Conservation (phyloP, 2,329 filamentous ascomycete genomes). For the Trichothecium sympodiale region DNA sequence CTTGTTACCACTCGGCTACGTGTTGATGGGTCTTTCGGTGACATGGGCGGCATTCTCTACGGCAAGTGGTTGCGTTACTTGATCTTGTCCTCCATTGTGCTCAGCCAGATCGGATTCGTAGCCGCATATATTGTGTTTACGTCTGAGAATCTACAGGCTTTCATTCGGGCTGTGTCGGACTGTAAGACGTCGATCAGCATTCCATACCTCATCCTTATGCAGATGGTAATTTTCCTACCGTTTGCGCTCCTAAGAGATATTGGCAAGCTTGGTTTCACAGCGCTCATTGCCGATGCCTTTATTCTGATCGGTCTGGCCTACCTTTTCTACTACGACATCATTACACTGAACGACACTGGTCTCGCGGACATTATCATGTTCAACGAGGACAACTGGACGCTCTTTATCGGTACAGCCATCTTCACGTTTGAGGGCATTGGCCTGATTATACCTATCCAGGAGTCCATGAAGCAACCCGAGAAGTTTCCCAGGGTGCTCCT, state of each 20-base stretch:
- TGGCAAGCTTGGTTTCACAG: constrained; percentile 91
- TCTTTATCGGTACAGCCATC: constrained; percentile 97
- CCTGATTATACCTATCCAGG: constrained; percentile 94
- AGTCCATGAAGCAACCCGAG: constrained; percentile 83
- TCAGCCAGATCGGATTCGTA: constrained; percentile 92
- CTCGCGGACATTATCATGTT: constrained; percentile 82
- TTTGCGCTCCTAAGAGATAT: constrained; percentile 93
- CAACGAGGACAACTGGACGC: constrained; percentile 85
- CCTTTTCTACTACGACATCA: constrained; percentile 88
- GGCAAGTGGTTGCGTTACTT: constrained; percentile 80
- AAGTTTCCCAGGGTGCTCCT: constrained; percentile 87
- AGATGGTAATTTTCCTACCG: constrained; percentile 90
- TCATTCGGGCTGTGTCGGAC: constrained; percentile 81
- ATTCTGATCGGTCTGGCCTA: constrained; percentile 88
- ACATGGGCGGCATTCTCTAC: constrained; percentile 87
- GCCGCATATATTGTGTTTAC: constrained; percentile 96
- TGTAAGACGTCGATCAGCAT: constrained; percentile 81
- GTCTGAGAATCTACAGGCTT: constrained; percentile 88
- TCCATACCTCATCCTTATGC: constrained; percentile 82
- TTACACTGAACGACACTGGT: constrained; percentile 66
- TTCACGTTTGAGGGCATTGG: constrained; percentile 98
- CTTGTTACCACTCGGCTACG: constrained; percentile 77
- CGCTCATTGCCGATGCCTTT: constrained; percentile 85
- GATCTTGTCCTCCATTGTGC: constrained; percentile 84
- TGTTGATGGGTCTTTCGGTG: constrained; percentile 91